phyloP scores from a whole-genome alignment of 352 stramenopile genomes.

The Globisporangium iwayamae region DNA sequence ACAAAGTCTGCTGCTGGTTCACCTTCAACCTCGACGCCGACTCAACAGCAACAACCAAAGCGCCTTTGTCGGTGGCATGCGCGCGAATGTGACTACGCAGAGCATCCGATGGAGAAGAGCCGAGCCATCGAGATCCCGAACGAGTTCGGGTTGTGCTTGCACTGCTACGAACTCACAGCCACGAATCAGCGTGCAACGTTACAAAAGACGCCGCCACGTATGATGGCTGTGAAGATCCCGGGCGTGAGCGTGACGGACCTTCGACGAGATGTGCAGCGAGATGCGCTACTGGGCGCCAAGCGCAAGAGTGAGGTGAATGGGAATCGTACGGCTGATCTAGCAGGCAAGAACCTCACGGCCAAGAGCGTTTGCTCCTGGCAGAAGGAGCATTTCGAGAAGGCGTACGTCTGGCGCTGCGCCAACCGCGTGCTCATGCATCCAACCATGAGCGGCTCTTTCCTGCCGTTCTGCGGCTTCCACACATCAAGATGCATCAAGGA shows the following conservation, averaged over 20 bases:
- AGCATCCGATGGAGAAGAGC: conserved; percentile 48
- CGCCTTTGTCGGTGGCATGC: conserved; percentile 54
- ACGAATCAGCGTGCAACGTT: conserved; percentile 34
- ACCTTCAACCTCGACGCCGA: not conserved
- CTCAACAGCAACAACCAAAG: not conserved
- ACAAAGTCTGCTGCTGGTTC: conserved; percentile 9
- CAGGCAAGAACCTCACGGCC: conserved; percentile 13
- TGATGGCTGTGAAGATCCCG: conserved; percentile 35
- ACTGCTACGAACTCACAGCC: conserved; percentile 54
- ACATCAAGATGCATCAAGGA: conserved; percentile 52
- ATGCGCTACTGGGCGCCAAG: conserved; percentile 15
- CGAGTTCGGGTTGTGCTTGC: conserved; percentile 46
- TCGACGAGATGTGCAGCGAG: conserved; percentile 22
- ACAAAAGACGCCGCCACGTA: conserved; percentile 40
- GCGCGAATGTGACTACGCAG: conserved; percentile 32
- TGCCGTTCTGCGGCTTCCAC: conserved; percentile 70
- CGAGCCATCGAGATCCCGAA: conserved; percentile 59
- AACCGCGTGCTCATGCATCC: conserved; percentile 65
- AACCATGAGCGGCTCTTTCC: conserved; percentile 39
- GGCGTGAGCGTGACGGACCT: conserved; percentile 33
- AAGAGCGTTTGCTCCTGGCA: conserved; percentile 47
- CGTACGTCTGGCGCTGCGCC: conserved; percentile 54
- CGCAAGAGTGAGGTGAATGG: conserved; percentile 7
- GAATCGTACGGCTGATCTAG: conserved; percentile 6
- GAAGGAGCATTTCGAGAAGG: conserved; percentile 51